Base-by-base conservation (phyloP, 306 rosid species). In the Sphenostylis stenocarpa region DNA sequence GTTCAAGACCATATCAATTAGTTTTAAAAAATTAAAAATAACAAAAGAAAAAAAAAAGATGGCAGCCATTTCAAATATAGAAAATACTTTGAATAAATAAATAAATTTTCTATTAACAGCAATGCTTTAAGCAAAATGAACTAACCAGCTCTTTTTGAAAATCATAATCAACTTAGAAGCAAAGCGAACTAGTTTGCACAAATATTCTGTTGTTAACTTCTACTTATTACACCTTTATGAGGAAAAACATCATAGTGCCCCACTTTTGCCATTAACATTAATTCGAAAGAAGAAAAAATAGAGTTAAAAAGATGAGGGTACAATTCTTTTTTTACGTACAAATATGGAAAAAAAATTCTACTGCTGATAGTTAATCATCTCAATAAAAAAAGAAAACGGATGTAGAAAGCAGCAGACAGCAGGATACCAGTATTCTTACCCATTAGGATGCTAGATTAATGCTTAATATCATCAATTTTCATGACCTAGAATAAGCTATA, bases 1-100 rank as follows among this genome's bases (percentile, higher is more conserved):
- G 45, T 76, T 66, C 48, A 57, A 29, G 21, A 72, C 8, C 66
- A 80, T 52, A 72, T 71, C 24, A 67, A 51, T 73, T 79, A 83
- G 72, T 72, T 38, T 8, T 34, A 31, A 39, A 41, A 19, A 41
- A 29, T 29, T 17, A 3, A 70, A 77, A 76, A 34, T 64, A 71
- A 11, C 28, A 55, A 64, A 38, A 63, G 66, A 73, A n/a, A n/a
- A n/a, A n/a, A n/a, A n/a, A n/a, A n/a, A n/a, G 47, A 48, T 13
- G 24, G 63, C 63, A 51, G 29, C 29, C n/a, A 45, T 60, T 61
- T 80, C 21, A 49, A 57, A 84, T 71, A 28, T 13, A 57, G 11
- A 19, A 39, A 52, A 21, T 70, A 67, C 24, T 45, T 74, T 15
- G 14, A 76, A 49, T 70, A 70, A 80, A 15, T 69, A 52, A 58